Conservation (phyloP, 768 basidiomycete genomes). For the Mycena venus region DNA sequence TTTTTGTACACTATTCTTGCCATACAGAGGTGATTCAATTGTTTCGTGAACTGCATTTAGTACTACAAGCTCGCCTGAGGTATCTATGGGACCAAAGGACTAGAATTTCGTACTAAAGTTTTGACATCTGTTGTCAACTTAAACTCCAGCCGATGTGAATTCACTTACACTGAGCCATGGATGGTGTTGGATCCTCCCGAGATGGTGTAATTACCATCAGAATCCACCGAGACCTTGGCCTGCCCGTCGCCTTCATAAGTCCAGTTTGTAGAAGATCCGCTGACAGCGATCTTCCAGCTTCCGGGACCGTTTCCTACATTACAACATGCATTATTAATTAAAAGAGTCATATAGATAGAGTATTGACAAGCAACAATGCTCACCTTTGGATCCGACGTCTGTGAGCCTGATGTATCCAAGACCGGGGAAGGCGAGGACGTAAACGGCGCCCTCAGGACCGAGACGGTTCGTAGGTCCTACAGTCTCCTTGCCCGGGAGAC, state of each 20-base stretch:
- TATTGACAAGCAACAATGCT: neutral
- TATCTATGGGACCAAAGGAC: neutral
- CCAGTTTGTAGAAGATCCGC: neutral
- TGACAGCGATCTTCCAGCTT: neutral
- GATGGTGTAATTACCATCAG: neutral
- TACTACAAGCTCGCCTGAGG: neutral
- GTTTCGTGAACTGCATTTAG: neutral
- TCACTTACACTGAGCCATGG: constrained; percentile 1
- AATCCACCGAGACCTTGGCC: neutral
- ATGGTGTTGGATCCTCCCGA: neutral
- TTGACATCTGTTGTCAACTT: neutral
- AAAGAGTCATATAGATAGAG: neutral
- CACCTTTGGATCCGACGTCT: neutral
- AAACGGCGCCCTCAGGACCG: constrained; percentile 13
- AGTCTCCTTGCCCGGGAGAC: neutral
- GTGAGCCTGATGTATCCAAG: constrained; percentile 10
- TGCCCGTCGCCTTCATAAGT: neutral
- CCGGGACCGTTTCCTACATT: neutral
- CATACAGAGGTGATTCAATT: too few species aligned
- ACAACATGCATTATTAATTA: neutral
- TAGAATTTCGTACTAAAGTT: neutral
- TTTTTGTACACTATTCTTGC: too few species aligned
- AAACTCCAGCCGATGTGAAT: neutral
- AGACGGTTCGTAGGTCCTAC: constrained; percentile 4
- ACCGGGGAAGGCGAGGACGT: constrained; percentile 12